Conservation (phyloP, 257 asterid species). For the Primulina huaijiensis region DNA sequence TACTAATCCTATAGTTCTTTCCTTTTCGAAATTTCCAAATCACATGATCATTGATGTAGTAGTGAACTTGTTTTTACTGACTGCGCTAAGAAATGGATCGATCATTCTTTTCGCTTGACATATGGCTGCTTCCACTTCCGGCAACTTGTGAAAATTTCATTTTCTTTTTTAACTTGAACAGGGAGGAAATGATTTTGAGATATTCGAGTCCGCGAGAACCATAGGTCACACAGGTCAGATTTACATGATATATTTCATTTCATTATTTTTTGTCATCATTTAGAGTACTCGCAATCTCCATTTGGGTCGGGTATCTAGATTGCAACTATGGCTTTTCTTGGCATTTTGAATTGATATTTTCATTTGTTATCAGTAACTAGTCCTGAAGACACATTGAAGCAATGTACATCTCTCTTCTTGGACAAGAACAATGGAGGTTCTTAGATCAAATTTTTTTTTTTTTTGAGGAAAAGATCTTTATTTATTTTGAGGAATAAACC, state of each 20-base stretch:
- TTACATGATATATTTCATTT: neutral
- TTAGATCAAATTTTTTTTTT: no score
- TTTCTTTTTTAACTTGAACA: slow-evolving; percentile 26
- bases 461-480: no score
- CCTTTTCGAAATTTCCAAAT: no score
- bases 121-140: neutral
- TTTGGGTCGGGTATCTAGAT: neutral
- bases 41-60: no score
- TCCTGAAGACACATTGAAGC: slow-evolving; percentile 74
- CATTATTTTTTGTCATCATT: no score
- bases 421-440: slow-evolving; percentile 37
- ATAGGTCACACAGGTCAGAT: slow-evolving; percentile 85
- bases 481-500: no score
- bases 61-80: neutral
- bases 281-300: no score
- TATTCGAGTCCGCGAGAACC: slow-evolving; percentile 83
- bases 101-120: slow-evolving; percentile 5
- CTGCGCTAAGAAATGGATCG: neutral
- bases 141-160: neutral
- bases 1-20: no score
- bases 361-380: slow-evolving; percentile 53
- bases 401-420: slow-evolving; percentile 63
- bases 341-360: neutral
- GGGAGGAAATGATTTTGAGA: slow-evolving; percentile 96
- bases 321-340: neutral